Evolutionary conservation across 2,329 filamentous ascomycete genomes (phyloP).

Genomic region (Seiridium cupressi): DNA sequence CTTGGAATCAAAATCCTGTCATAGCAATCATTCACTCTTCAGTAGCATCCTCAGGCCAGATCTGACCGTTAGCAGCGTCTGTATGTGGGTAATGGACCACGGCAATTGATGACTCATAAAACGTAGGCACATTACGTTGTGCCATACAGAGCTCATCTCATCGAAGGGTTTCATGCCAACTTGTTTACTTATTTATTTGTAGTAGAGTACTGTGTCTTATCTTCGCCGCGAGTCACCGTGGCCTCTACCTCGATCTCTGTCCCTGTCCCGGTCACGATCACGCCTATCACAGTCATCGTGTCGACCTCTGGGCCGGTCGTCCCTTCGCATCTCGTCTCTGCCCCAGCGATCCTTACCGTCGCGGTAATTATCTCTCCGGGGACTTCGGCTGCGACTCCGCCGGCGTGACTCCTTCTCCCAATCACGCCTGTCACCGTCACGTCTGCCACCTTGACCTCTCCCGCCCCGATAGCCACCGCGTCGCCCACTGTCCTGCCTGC

Average conservation of each 20-base stretch:
- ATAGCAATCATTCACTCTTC: no score
- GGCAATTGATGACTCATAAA: no score
- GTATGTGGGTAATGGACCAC: no score
- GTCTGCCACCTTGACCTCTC: constrained; percentile 23
- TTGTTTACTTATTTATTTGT: no score
- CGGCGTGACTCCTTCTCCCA: constrained; percentile 26
- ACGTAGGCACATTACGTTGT: no score
- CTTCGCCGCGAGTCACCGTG: constrained; percentile 18
- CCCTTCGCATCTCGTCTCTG: constrained; percentile 14
- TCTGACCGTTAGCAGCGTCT: no score
- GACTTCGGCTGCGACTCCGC: constrained; percentile 30
- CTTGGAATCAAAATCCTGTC: no score
- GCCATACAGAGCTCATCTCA: no score
- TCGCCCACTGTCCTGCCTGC: constrained; percentile 20
- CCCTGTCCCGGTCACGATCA: constrained; percentile 18
- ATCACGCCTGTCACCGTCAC: constrained; percentile 22
- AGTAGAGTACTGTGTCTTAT: constrained; percentile 8
- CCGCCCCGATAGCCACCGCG: constrained; percentile 18
- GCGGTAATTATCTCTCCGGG: constrained; percentile 19
- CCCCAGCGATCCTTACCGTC: constrained; percentile 11
- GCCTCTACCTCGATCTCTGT: constrained; percentile 18
- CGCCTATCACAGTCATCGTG: constrained; percentile 20
- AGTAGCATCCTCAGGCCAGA: no score
- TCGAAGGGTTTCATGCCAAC: no score
- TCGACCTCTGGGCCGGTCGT: constrained; percentile 14